Percentiles rank a stretch among this genome's conserved stretches.
Evolutionary conservation across 2,329 filamentous ascomycete species (phyloP).

Genomic region (Paraphoma chrysanthemicola): DNA sequence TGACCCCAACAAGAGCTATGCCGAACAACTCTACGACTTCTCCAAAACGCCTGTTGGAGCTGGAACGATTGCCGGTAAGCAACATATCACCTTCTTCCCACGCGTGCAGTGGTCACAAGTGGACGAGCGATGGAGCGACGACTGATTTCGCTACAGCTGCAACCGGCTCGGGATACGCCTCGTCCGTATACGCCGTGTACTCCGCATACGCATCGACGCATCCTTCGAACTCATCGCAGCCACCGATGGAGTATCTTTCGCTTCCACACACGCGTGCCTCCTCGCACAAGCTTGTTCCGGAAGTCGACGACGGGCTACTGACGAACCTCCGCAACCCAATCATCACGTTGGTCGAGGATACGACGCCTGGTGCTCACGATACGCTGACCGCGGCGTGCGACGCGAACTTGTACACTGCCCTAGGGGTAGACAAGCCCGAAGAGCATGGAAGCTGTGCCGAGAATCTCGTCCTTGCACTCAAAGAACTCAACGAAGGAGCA

Average conservation of each 20-base stretch:
- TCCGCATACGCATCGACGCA: slow-evolving; percentile 51
- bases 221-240: slow-evolving; percentile 39
- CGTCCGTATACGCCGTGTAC: slow-evolving; percentile 57
- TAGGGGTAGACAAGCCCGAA: slow-evolving; percentile 53
- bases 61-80: slow-evolving; percentile 51
- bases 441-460: slow-evolving; percentile 58
- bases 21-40: slow-evolving; percentile 59
- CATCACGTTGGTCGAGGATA: slow-evolving; percentile 56
- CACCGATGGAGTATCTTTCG: slow-evolving; percentile 56
- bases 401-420: slow-evolving; percentile 50
- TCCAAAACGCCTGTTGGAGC: slow-evolving; percentile 60
- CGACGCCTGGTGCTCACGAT: slow-evolving; percentile 53
- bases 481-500: slow-evolving; percentile 55
- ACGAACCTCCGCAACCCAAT: slow-evolving; percentile 56
- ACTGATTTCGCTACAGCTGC: slow-evolving; percentile 39
- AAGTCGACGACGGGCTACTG: slow-evolving; percentile 51
- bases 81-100: background rate
- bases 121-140: background rate
- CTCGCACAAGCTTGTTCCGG: slow-evolving; percentile 51
- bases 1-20: slow-evolving; percentile 57
- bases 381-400: slow-evolving; percentile 58
- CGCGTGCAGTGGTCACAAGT: background rate
- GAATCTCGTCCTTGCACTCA: slow-evolving; percentile 57
- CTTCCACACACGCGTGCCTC: slow-evolving; percentile 54
- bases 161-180: slow-evolving; percentile 56